Percentiles rank a stretch among this genome's conserved stretches.
These are phyloP conservation scores for Talaromyces sp. DNA, from an alignment of 2,329 filamentous ascomycete species.

Conservation along the genomic window DNA sequence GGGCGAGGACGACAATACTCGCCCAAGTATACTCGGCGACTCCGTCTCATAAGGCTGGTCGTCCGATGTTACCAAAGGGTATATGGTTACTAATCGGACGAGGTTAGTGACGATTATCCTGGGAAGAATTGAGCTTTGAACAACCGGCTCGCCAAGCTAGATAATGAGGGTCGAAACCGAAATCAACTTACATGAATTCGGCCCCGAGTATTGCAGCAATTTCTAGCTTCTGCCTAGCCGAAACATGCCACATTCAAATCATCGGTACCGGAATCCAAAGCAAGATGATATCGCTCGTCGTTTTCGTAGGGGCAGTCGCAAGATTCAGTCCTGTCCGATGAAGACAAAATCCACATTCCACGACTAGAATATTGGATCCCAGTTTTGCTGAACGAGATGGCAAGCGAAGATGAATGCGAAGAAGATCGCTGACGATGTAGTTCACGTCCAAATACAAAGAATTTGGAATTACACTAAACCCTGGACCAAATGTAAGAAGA, in stretches of 20 bases:
- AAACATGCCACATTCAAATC: conserved; percentile 20
- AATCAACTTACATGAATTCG: background rate
- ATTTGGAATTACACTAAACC: no score
- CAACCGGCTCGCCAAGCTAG: background rate
- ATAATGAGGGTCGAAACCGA: background rate
- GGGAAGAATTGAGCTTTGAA: background rate
- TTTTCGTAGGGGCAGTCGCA: conserved; percentile 25
- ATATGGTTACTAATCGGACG: conserved; percentile 24
- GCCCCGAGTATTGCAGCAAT: conserved; percentile 9
- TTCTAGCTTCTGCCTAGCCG: conserved; percentile 21
- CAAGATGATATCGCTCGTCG: conserved; percentile 24
- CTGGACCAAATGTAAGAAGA: no score
- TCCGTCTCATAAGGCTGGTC: conserved; percentile 22
- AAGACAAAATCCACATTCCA: conserved; percentile 21
- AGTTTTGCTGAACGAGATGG: conserved; percentile 23
- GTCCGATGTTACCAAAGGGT: conserved; percentile 21
- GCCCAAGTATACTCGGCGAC: conserved; percentile 21
- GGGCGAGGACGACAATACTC: background rate
- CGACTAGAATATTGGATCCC: conserved; percentile 17
- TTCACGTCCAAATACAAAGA: conserved; percentile 14
- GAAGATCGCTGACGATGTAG: conserved; percentile 5
- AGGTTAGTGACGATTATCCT: conserved; percentile 26
- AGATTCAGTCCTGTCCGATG: conserved; percentile 21
- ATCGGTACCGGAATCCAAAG: conserved; percentile 24
- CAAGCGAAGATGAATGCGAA: conserved; percentile 24